Conservation (phyloP, 495 filamentous ascomycete species). For the Hyaloscypha hepaticicola region DNA sequence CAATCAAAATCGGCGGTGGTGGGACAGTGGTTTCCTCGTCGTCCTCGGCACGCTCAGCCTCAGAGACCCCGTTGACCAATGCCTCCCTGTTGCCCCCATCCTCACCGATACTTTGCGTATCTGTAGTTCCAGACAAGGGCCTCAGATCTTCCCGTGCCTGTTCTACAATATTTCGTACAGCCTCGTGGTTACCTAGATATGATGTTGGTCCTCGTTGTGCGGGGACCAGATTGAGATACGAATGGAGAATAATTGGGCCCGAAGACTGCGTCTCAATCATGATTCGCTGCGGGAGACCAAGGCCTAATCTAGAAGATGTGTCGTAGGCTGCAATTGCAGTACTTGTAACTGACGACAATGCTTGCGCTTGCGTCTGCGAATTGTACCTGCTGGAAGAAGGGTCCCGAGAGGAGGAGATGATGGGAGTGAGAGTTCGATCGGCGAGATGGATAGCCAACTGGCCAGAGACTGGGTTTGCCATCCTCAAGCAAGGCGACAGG, state of each 20-base stretch:
- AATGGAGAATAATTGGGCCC: conserved; percentile 39
- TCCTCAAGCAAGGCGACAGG: conserved; percentile 32
- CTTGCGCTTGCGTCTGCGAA: conserved; percentile 25
- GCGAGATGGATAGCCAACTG: conserved; percentile 38
- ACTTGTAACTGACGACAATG: conserved; percentile 40
- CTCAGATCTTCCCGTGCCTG: conserved; percentile 26
- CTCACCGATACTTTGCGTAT: conserved; percentile 1
- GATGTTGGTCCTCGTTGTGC: neutral
- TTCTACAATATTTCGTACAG: conserved; percentile 21
- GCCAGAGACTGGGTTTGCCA: conserved; percentile 33
- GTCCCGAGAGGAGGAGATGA: conserved; percentile 40
- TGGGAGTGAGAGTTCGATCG: conserved; percentile 42
- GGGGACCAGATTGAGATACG: conserved; percentile 24
- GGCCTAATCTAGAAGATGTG: conserved; percentile 36
- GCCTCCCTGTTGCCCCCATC: neutral
- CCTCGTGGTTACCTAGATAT: neutral
- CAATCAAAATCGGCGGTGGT: conserved; percentile 25
- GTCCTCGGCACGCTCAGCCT: neutral
- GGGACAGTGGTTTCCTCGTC: conserved; percentile 16
- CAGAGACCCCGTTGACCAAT: conserved; percentile 21
- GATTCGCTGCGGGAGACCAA: conserved; percentile 40
- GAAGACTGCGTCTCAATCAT: conserved; percentile 39
- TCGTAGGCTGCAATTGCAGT: conserved; percentile 41
- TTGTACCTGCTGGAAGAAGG: conserved; percentile 4
- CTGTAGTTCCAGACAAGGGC: conserved; percentile 23